Conservation (phyloP, 1,139 yeast genomes). For the Scheffersomyces illinoinensis region DNA sequence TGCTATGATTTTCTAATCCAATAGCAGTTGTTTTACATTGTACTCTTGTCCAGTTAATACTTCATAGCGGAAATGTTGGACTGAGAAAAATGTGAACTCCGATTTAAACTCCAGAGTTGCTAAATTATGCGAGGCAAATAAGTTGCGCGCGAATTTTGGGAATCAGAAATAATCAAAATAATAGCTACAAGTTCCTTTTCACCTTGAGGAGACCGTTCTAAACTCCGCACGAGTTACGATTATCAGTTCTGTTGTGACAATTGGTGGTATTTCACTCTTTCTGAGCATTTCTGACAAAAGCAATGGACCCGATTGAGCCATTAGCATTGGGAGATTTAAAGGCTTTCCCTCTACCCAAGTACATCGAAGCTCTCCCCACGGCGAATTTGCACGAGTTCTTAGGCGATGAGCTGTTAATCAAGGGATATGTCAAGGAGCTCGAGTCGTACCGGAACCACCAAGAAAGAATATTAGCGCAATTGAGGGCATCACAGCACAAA, state of each 20-base stretch:
- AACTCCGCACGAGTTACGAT: not conserved
- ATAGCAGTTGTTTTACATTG: not conserved
- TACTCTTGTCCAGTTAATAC: not conserved
- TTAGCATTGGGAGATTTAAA: slow-evolving; percentile 12
- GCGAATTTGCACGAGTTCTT: slow-evolving; percentile 26
- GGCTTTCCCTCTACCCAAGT: slow-evolving; percentile 32
- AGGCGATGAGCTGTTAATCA: slow-evolving; percentile 27
- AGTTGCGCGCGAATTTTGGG: not conserved
- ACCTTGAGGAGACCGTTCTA: not conserved
- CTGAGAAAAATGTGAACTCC: not conserved
- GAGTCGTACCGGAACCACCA: slow-evolving; percentile 22
- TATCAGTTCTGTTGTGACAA: not conserved
- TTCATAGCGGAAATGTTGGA: no score
- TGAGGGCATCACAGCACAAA: slow-evolving; percentile 21
- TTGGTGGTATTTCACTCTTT: not conserved
- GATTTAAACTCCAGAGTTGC: not conserved
- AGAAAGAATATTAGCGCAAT: slow-evolving; percentile 14
- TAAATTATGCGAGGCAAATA: not conserved
- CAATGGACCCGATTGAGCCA: slow-evolving; percentile 4
- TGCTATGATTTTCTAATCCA: no score
- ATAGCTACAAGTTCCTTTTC: not conserved
- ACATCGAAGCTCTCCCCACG: slow-evolving; percentile 30
- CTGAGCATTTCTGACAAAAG: not conserved
- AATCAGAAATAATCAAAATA: not conserved
- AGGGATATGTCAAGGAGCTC: slow-evolving; percentile 32